phyloP scores from a whole-genome alignment of 1,284 basidiomycete genomes.

The Ustilago lituana region DNA sequence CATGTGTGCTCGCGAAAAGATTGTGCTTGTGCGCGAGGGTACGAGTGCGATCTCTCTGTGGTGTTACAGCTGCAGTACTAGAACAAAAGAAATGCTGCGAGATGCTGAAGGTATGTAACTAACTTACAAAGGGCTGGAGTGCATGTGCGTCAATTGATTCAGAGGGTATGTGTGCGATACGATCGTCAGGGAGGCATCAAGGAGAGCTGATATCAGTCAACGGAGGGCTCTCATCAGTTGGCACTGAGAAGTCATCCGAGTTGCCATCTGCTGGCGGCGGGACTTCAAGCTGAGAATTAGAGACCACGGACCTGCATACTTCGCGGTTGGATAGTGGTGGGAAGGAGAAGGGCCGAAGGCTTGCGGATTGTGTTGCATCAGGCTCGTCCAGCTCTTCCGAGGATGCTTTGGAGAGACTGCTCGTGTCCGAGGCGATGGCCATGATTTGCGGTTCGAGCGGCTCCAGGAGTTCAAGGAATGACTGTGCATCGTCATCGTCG shows the following conservation, averaged over 20 bases:
- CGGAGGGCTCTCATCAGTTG: no score
- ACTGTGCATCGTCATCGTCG: constrained; percentile 33
- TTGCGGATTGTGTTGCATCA: background rate
- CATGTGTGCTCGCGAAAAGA: no score
- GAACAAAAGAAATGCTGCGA: no score
- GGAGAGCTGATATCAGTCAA: no score
- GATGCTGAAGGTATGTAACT: no score
- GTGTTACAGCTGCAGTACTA: no score
- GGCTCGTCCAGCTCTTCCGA: constrained; percentile 7
- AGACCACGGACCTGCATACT: constrained; percentile 2
- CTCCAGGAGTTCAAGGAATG: constrained; percentile 28
- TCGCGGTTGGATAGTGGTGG: background rate
- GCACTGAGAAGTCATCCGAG: constrained; percentile 10
- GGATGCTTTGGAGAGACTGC: constrained; percentile 9
- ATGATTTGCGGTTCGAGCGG: constrained; percentile 6
- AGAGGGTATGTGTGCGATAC: no score
- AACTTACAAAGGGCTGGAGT: no score
- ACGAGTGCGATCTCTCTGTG: no score
- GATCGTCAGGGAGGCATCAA: no score
- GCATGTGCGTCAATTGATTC: no score
- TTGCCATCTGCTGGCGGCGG: constrained; percentile 11
- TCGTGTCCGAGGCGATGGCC: background rate
- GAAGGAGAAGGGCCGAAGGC: background rate
- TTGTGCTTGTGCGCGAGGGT: no score
- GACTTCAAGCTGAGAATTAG: constrained; percentile 21